Conservation (phyloP, 164 flowering plant genomes). For the Liriodendron chinense region DNA sequence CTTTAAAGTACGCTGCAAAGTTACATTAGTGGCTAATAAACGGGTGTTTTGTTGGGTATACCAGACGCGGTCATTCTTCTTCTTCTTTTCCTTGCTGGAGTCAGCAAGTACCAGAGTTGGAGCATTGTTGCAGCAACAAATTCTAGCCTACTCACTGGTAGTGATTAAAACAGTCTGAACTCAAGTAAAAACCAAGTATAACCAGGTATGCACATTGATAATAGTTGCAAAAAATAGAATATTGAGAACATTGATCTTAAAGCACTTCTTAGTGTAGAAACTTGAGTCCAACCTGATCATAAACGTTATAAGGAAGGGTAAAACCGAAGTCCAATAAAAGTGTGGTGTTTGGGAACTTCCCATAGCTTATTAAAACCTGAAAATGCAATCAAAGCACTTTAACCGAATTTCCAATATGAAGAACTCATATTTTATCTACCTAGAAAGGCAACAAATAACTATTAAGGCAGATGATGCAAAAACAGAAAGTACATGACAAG, state of each 20-base stretch:
- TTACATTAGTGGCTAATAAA: too few relatives aligned
- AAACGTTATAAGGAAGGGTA: constrained; percentile 55
- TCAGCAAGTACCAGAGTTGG: too few relatives aligned
- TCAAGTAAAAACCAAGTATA: too few relatives aligned
- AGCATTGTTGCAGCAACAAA: neutral
- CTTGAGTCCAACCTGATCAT: constrained; percentile 65
- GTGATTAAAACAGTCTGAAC: neutral
- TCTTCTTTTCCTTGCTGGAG: too few relatives aligned
- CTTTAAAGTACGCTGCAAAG: too few relatives aligned
- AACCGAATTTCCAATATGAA: constrained; percentile 3
- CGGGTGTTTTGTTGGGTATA: too few relatives aligned
- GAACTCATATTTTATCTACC: neutral
- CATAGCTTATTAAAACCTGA: constrained; percentile 79
- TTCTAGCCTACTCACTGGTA: neutral
- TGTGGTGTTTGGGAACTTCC: constrained; percentile 68
- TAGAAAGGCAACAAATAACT: neutral
- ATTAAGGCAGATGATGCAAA: neutral
- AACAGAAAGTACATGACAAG: neutral
- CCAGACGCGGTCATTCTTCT: too few relatives aligned
- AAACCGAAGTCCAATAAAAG: constrained; percentile 84
- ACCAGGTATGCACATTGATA: too few relatives aligned
- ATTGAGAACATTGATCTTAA: neutral
- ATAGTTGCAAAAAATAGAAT: neutral
- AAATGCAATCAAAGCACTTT: constrained; percentile 1
- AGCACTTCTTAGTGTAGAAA: neutral